Evolutionary conservation across 352 stramenopile species (phyloP).

Genomic region (Globisporangium polare): DNA sequence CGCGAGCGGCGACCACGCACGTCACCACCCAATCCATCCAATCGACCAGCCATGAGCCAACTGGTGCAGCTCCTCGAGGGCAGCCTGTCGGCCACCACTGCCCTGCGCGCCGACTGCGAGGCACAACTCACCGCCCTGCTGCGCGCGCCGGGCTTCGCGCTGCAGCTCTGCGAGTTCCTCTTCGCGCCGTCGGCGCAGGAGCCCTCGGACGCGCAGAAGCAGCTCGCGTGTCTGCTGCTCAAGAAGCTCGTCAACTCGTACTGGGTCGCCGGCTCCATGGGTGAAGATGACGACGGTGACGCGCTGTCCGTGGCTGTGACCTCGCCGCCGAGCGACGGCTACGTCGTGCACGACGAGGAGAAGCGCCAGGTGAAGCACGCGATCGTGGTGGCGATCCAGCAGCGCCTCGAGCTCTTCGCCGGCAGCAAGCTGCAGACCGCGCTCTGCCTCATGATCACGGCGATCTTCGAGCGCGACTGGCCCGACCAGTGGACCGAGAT

Average conservation of each 20-base stretch:
- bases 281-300: constrained; percentile 20
- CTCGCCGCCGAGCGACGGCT: constrained; percentile 11
- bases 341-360: constrained; percentile 59
- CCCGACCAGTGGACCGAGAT: constrained; percentile 80
- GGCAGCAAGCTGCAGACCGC: constrained; percentile 79
- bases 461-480: constrained; percentile 83
- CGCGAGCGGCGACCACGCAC: no score
- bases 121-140: constrained; percentile 62
- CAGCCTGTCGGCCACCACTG: constrained; percentile 39
- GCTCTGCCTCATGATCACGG: constrained; percentile 67
- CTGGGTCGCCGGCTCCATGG: constrained; percentile 34
- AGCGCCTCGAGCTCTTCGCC: constrained; percentile 50
- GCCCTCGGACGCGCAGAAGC: constrained; percentile 38
- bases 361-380: constrained; percentile 60
- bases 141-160: constrained; percentile 55
- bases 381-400: constrained; percentile 54
- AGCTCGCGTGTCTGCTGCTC: constrained; percentile 69
- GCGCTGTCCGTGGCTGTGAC: neutral
- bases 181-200: constrained; percentile 32
- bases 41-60: constrained; percentile 10
- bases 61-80: constrained; percentile 40
- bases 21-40: no score
- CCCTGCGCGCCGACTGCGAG: constrained; percentile 54
- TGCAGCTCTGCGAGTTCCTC: constrained; percentile 69
- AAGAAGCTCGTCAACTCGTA: constrained; percentile 70